These are phyloP conservation scores for Hordeum marinum DNA, from an alignment of 176 grass and related monocot genomes.

Conservation along the genomic window DNA sequence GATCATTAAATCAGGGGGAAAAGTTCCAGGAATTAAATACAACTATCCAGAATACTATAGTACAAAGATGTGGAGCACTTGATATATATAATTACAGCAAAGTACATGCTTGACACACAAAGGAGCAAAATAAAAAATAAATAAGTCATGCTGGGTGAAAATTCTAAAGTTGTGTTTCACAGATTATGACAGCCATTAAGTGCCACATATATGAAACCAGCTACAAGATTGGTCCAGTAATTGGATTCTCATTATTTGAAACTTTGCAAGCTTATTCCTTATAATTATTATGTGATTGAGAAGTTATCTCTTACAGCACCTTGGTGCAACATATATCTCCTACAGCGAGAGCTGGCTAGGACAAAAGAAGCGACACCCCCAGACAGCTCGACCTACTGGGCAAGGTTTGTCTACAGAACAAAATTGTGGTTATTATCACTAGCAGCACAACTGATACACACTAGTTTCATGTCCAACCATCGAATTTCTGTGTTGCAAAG, in stretches of 20 bases:
- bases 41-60: background rate
- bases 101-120: background rate
- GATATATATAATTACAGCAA: background rate
- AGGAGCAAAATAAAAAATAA: background rate
- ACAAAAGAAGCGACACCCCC: background rate
- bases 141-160: background rate
- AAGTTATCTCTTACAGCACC: background rate
- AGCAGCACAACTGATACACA: too few species aligned
- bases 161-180: background rate
- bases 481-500: background rate
- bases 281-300: background rate
- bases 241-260: background rate
- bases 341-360: background rate
- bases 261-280: background rate
- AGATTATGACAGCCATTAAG: background rate
- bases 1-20: conserved; percentile 27
- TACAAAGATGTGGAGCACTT: background rate
- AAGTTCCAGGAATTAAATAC: background rate
- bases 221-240: background rate
- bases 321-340: background rate
- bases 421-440: background rate
- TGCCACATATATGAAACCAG: background rate
- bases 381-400: background rate
- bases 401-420: background rate
- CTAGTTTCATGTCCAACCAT: background rate